Conservation (phyloP, 2,329 filamentous ascomycete genomes). For the Colletotrichum musicola region DNA sequence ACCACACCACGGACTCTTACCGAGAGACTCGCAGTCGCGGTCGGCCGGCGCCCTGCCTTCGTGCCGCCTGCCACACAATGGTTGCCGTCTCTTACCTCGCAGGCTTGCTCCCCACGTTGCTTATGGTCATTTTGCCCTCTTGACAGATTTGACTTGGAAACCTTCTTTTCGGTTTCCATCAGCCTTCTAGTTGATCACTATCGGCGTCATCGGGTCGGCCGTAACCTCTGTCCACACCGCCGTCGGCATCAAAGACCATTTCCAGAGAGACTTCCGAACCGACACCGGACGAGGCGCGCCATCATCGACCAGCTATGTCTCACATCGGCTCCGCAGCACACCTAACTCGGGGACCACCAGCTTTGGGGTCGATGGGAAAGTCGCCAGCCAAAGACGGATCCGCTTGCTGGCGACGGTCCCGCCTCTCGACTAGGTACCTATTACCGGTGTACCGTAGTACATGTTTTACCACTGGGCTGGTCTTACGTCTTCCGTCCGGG, state of each 20-base stretch:
- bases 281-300: constrained; percentile 11
- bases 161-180: background rate
- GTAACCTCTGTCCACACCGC: no score
- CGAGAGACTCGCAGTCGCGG: background rate
- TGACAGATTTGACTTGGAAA: constrained; percentile 9
- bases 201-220: constrained; percentile 8
- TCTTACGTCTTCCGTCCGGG: constrained; percentile 1
- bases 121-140: background rate
- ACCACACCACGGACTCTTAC: constrained; percentile 21
- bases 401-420: background rate
- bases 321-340: background rate
- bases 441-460: background rate
- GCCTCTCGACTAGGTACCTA: no score
- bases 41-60: background rate
- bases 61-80: background rate
- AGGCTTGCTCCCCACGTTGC: background rate
- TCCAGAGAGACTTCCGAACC: background rate
- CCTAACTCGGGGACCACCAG: background rate
- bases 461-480: background rate
- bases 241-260: background rate
- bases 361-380: background rate
- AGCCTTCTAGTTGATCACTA: background rate
- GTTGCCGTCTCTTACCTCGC: background rate
- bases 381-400: background rate
- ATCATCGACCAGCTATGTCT: background rate